Percentiles rank a stretch among this genome's conserved stretches.
These are phyloP conservation scores for Ustilago loliicola DNA, from an alignment of 1,284 basidiomycete genomes.

Conservation along the genomic window DNA sequence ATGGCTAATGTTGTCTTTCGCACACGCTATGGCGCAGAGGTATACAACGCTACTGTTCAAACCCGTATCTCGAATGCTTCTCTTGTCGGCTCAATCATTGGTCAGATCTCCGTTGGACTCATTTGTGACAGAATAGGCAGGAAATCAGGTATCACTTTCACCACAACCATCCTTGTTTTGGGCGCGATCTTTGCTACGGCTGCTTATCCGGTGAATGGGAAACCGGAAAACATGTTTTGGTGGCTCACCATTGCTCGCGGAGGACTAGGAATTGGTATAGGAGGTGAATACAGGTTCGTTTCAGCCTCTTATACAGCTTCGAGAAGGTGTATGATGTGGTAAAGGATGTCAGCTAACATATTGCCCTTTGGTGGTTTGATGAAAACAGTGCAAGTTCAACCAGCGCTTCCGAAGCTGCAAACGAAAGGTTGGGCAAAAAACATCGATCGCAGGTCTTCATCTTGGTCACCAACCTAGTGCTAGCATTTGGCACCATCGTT, in stretches of 20 bases:
- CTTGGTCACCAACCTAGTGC: conserved; percentile 77
- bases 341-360: too few relatives aligned
- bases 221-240: conserved; percentile 78
- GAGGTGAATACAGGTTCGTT: too few relatives aligned
- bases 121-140: conserved; percentile 79
- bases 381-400: conserved; percentile 71
- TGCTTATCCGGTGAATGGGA: conserved; percentile 77
- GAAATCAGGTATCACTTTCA: conserved; percentile 70
- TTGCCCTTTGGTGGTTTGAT: conserved; percentile 74
- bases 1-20: conserved; percentile 61
- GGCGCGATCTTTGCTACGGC: conserved; percentile 81
- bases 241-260: conserved; percentile 81
- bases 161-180: conserved; percentile 79
- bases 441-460: conserved; percentile 81
- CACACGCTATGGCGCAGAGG: conserved; percentile 66
- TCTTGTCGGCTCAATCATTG: conserved; percentile 79
- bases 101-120: conserved; percentile 78
- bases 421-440: conserved; percentile 76
- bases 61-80: conserved; percentile 82
- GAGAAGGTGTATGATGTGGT: too few relatives aligned
- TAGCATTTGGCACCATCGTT: conserved; percentile 74
- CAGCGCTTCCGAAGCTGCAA: conserved; percentile 79
- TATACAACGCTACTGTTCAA: conserved; percentile 77
- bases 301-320: conserved; percentile 71
- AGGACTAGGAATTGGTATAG: conserved; percentile 79